Base-by-base conservation (phyloP, 106 monocot genomes). In the Phalaenopsis equestris region DNA sequence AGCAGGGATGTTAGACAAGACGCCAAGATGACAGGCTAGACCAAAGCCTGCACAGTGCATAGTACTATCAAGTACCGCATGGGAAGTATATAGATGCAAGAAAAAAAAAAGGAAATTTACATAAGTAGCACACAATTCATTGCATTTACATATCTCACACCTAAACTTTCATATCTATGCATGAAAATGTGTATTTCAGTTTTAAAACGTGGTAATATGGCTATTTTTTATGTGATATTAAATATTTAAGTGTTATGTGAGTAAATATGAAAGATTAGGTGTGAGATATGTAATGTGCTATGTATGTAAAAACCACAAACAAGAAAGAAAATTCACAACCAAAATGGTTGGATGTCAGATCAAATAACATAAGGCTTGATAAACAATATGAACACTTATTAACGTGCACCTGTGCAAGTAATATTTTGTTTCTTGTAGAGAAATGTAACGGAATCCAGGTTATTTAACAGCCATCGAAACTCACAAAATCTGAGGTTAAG, bases 21-120 rank as follows among this genome's bases (percentile, higher is more conserved):
- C 91, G 72, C 96, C 96, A 80, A 96, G 80, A 92, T 96, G 96
- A 79, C 96, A 96, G 84, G 96, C 96, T 84, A 94, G 86, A 84
- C 96, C 96, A 86, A 93, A 91, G 64, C 96, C 96, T 96, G 81
- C 56, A 79, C 21, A 4, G 43, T 39, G 1, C 74, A 45, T 43
- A 39, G 3, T 39, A 70, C 38, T 70, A 37, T 38, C 38, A 41
- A 74, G 42, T 42, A 74, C 8, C 43, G 0, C 43, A 42, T 10
- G 16, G 9, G 18, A 74, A 42, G 17, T 74, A 74, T 72, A 74
- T 74, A 18, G 16, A 74, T 74, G 74, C 43, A 43, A 30, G 30
- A 30, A 16, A 43, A 74, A 18, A 43, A 4, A 17, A 74, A 74
- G 11, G 5, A 42, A 74, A 6, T 74, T 43, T 3, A 43, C 11